Conservation (phyloP, 179 eudicot genomes). For the Drosera spatulata region DNA sequence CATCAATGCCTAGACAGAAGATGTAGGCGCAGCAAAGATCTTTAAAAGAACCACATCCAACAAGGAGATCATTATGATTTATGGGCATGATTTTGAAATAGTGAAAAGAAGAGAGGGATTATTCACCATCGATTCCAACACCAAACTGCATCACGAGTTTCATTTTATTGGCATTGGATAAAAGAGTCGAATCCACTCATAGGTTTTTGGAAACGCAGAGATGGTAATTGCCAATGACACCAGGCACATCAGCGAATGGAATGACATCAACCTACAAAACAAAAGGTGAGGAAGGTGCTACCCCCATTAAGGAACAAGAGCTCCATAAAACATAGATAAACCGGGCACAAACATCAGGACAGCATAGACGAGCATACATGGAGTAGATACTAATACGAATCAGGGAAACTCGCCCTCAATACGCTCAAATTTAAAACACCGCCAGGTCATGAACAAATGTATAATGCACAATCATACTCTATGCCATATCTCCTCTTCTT, state of each 20-base stretch:
- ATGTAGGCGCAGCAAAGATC: neutral
- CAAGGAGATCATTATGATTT: neutral
- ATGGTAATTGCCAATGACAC: conserved; percentile 64
- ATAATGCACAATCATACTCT: neutral
- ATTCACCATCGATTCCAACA: conserved; percentile 72
- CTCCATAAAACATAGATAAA: neutral
- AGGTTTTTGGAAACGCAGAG: conserved; percentile 59
- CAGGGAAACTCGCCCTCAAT: neutral
- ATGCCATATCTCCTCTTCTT: too few relatives aligned
- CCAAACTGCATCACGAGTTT: conserved; percentile 90
- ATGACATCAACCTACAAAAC: conserved; percentile 68
- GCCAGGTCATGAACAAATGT: neutral
- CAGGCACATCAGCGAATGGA: conserved; percentile 41
- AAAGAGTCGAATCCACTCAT: conserved; percentile 43
- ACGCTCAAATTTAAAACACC: neutral
- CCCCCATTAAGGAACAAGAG: neutral
- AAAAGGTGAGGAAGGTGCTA: neutral
- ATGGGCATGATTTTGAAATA: neutral
- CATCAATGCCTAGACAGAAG: conserved; percentile 53
- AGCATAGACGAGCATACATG: too few relatives aligned
- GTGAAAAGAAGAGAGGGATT: conserved; percentile 2
- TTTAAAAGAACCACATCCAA: neutral
- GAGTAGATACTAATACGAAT: neutral
- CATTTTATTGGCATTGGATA: conserved; percentile 63
- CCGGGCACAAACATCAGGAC: neutral